Base-by-base conservation (phyloP, 2,329 filamentous ascomycete genomes). In the Botrytis cinerea region DNA sequence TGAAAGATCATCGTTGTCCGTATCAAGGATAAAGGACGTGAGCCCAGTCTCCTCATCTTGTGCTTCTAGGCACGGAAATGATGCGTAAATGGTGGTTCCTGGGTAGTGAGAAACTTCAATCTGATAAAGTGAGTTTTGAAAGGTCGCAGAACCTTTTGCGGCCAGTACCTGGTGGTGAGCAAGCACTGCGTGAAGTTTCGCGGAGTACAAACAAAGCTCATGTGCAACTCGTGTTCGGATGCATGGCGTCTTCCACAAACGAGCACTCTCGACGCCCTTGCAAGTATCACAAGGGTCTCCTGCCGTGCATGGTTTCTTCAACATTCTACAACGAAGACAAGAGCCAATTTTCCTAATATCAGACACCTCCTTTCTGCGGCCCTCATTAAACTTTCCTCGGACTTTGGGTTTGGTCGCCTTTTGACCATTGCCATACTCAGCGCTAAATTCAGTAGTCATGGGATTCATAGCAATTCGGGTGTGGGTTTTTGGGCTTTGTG, bases 261-360 rank as follows among this genome's bases (percentile, higher is more conserved):
- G 85, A 0, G 90, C 89, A 5, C 87, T 86, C 57, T 91, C 82
- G 0, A 92, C 89, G 78, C 89, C 90, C 74, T 86, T 86, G 75
- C 90, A 92, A 1, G 89, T 89, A 71, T 88, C 86, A 76, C 90
- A 92, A 0, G 89, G 89, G 10, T 85, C 87, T 46, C 88, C 89
- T 74, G 86, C 87, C n/a, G 88, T 89, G 78, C 90, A 92, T 1
- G 88, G 90, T 82, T 92, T 92, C 73, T 89, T 86, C 51, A 92
- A 81, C 75, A 91, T 91, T 54, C 89, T 86, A 78, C 90, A 92
- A 62, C 90, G 84, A 70, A 91, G 90, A 77, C 90, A 92, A 20
- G 90, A 89, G 9, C 90, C 90, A 51, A 89, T 86, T 77, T 89
- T 89, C 38, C 90, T 87, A 35, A 91, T 88, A 75, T 89, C 87